Evolutionary conservation across 768 basidiomycete species (phyloP).

Genomic region (Pleurotus pulmonarius): DNA sequence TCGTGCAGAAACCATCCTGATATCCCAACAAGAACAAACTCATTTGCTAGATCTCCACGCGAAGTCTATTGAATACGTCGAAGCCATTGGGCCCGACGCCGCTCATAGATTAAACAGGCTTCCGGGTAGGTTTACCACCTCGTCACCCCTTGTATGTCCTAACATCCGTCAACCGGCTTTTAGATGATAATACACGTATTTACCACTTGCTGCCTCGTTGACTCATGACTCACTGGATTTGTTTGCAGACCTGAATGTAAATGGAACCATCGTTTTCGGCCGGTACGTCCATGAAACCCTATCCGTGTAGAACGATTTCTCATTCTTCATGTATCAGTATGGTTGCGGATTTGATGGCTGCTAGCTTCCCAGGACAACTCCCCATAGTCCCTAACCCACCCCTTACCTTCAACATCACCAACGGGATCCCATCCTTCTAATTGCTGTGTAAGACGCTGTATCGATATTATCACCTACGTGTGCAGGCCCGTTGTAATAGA

Average conservation of each 20-base stretch:
- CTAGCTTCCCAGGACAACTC: constrained; percentile 29
- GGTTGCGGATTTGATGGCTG: constrained; percentile 32
- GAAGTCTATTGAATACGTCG: constrained; percentile 32
- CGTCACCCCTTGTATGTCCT: background rate
- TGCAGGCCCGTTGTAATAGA: no score
- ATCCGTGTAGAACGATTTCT: no score
- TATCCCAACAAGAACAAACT: constrained; percentile 29
- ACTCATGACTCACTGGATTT: background rate
- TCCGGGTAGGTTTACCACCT: constrained; percentile 11
- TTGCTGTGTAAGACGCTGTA: no score
- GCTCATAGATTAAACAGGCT: constrained; percentile 34
- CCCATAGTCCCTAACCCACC: constrained; percentile 32
- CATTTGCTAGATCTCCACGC: constrained; percentile 36
- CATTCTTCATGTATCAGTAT: constrained; percentile 20
- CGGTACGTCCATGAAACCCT: constrained; percentile 17
- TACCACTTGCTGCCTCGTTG: background rate
- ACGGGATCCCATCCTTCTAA: constrained; percentile 29
- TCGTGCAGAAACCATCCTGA: constrained; percentile 27
- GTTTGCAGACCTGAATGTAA: constrained; percentile 28
- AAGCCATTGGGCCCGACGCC: constrained; percentile 36
- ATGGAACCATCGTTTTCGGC: constrained; percentile 39
- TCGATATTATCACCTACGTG: no score
- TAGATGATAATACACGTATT: constrained; percentile 34
- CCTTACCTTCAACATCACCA: constrained; percentile 32
- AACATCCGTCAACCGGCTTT: background rate